Base-by-base conservation (phyloP, 2,329 filamentous ascomycete genomes). In the Curvularia spicifera region DNA sequence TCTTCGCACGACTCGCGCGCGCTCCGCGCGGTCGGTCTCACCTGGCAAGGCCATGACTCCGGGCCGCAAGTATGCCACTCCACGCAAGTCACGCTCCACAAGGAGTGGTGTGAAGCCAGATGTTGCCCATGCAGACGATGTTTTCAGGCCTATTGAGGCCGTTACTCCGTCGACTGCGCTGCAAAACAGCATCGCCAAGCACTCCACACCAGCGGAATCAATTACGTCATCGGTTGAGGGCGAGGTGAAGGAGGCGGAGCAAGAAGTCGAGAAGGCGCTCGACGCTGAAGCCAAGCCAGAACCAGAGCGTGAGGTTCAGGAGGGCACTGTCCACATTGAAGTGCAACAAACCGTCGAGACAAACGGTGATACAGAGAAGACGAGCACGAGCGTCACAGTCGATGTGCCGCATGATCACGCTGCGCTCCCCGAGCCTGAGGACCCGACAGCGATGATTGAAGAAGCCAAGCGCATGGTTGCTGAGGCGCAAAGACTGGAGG, bases 391-490 rank as follows among this genome's bases (percentile, higher is more conserved):
- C 46, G 87, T 94, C 48, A 89, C 89, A 61, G 82, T 95, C 10
- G 90, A 95, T 64, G 83, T 95, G 71, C 91, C 93, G 4, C 83
- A 86, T 9, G 85, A 84, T 52, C 81, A 83, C 45, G 81, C 86
- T 0, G 86, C 91, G 60, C 83, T 93, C 8, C 89, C 90, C 0
- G 85, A 88, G 12, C 87, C 91, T 0, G 90, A 93, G 63, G 90
- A 95, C 69, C 89, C 93, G 1, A 85, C 90, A 56, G 85, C 88
- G 54, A 93, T 97, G 89, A 89, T 98, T 58, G 88, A 88, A 28
- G 88, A 91, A 70, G 95, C 95, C 31, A 92, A 89, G 79, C 86
- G 89, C 66, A 97, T 97, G 91, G 93, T 97, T 5, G 85, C 90
- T 61, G 87, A 87, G 64, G 88, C 88, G 31, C 82, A 88, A 59